phyloP scores from a whole-genome alignment of 768 basidiomycete genomes.

The Leccinum truebloodii region DNA sequence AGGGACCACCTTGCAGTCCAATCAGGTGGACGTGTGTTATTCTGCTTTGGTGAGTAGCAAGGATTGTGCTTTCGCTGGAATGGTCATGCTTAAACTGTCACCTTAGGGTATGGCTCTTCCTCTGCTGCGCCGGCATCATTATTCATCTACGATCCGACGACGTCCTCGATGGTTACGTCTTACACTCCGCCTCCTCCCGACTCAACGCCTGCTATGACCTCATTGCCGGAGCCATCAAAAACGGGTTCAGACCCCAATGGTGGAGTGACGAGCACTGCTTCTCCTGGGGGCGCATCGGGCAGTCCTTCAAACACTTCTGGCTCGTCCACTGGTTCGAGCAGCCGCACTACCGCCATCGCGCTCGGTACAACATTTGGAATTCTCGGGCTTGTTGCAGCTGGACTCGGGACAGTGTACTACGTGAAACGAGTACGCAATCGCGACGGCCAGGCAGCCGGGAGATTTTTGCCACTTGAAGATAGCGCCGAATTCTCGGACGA shows the following conservation, averaged over 20 bases:
- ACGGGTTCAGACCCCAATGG: conserved; percentile 23
- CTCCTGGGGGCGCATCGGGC: conserved; percentile 9
- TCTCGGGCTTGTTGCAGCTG: conserved; percentile 51
- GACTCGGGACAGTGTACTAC: conserved; percentile 45
- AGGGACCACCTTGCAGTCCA: conserved; percentile 75
- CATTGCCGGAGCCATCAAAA: conserved; percentile 37
- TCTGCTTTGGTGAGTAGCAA: conserved; percentile 68
- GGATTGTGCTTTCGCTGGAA: background rate
- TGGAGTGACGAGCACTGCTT: conserved; percentile 11
- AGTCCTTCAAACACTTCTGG: conserved; percentile 19
- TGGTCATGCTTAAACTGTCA: conserved; percentile 18
- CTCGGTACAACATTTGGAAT: conserved; percentile 64
- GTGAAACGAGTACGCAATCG: conserved; percentile 35
- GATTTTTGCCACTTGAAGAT: conserved; percentile 24
- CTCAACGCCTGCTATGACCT: conserved; percentile 31
- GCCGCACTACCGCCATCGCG: conserved; percentile 48
- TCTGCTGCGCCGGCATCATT: conserved; percentile 50
- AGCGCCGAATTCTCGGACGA: conserved; percentile 18
- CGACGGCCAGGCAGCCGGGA: conserved; percentile 1
- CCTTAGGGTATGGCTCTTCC: conserved; percentile 34
- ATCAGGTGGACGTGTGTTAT: conserved; percentile 61
- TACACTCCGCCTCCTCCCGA: conserved; percentile 39
- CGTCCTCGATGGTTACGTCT: conserved; percentile 42
- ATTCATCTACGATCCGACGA: conserved; percentile 47
- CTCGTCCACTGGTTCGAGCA: conserved; percentile 19